Evolutionary conservation across 768 basidiomycete genomes (phyloP).

Genomic region (Amyloporia xantha): DNA sequence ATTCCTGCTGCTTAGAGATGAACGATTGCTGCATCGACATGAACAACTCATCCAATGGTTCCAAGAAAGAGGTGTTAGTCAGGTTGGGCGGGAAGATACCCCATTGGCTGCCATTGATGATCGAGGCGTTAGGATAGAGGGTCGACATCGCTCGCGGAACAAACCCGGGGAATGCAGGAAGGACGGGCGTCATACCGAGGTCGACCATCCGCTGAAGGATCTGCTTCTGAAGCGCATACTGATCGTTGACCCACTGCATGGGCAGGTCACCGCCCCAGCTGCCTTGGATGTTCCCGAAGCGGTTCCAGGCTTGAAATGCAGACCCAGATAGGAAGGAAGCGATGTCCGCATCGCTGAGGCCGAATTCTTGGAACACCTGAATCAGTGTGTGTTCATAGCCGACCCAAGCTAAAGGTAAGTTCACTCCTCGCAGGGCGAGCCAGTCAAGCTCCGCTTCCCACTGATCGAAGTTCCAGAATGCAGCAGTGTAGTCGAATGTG

Average conservation of each 20-base stretch:
- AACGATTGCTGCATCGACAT: slow-evolving; percentile 30
- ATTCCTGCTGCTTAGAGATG: slow-evolving; percentile 31
- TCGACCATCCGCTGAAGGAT: slow-evolving; percentile 33
- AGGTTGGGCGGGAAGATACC: slow-evolving; percentile 24
- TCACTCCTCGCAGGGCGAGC: slow-evolving; percentile 35
- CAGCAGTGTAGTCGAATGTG: slow-evolving; percentile 34
- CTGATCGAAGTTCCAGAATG: slow-evolving; percentile 32
- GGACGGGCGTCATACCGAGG: slow-evolving; percentile 37
- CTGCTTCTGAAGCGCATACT: slow-evolving; percentile 30
- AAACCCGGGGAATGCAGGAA: slow-evolving; percentile 37
- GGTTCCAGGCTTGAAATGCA: slow-evolving; percentile 36
- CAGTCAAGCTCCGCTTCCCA: slow-evolving; percentile 36
- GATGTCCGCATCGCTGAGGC: slow-evolving; percentile 31
- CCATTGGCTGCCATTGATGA: slow-evolving; percentile 32
- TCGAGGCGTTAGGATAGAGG: slow-evolving; percentile 29
- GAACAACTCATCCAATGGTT: slow-evolving; percentile 35
- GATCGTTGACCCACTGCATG: slow-evolving; percentile 32
- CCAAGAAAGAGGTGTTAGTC: slow-evolving; percentile 34
- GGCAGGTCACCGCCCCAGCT: slow-evolving; percentile 33
- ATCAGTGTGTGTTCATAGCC: slow-evolving; percentile 34
- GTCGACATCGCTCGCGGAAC: slow-evolving; percentile 27
- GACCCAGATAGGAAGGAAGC: slow-evolving; percentile 30
- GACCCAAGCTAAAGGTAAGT: slow-evolving; percentile 36
- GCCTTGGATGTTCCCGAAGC: slow-evolving; percentile 37
- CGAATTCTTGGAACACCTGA: slow-evolving; percentile 32